These are phyloP conservation scores for Whalleya microplaca DNA, from an alignment of 2,329 filamentous ascomycete genomes.

Conservation along the genomic window DNA sequence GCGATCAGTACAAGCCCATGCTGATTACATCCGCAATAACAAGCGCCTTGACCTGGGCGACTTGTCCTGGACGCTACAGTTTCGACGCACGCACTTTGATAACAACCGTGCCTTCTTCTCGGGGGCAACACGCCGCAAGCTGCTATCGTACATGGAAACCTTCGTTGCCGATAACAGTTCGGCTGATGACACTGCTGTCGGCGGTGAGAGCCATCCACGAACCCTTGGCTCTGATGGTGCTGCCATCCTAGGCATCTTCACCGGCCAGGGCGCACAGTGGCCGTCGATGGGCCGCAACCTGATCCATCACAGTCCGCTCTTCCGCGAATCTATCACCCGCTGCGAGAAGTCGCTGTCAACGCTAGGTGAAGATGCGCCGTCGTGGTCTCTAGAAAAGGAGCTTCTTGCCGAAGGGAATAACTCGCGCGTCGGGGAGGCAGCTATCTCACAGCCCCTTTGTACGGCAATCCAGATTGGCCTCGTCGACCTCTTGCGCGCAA, in stretches of 20 bases:
- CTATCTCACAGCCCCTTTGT: slow-evolving; percentile 37
- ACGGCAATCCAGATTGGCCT: slow-evolving; percentile 35
- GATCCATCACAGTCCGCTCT: neutral
- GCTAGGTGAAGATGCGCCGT: slow-evolving; percentile 25
- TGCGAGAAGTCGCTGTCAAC: slow-evolving; percentile 21
- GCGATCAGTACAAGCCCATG: too few relatives aligned
- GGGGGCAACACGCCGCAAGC: too few relatives aligned
- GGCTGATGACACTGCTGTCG: too few relatives aligned
- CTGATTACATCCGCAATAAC: too few relatives aligned
- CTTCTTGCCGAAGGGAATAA: slow-evolving; percentile 10
- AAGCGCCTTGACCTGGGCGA: neutral
- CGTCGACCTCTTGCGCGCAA: slow-evolving; percentile 29
- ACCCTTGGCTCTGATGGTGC: too few relatives aligned
- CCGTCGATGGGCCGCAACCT: slow-evolving; percentile 27
- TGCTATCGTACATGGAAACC: too few relatives aligned
- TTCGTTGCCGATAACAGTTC: too few relatives aligned
- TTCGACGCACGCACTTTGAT: neutral
- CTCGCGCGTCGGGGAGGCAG: slow-evolving; percentile 26
- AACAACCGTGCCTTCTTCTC: too few relatives aligned
- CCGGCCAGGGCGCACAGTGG: slow-evolving; percentile 23
- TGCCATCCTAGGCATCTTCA: slow-evolving; percentile 9
- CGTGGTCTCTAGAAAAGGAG: slow-evolving; percentile 31
- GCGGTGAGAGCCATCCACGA: too few relatives aligned
- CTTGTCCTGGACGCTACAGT: neutral
- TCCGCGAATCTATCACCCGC: neutral